Conservation (phyloP, 371 early-diverging fungal species). For the Mucor plumbeus region DNA sequence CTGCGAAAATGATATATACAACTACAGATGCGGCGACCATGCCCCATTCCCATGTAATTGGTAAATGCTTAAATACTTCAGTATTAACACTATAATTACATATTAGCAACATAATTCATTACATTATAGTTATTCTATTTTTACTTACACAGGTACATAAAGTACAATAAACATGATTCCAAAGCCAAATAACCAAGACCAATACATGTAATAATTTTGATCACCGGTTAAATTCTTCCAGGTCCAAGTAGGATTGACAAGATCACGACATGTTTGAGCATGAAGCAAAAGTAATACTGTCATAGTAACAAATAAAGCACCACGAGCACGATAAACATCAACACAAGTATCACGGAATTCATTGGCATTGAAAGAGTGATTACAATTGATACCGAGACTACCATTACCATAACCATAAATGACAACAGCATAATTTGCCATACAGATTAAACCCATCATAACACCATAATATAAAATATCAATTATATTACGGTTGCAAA, state of each 20-base stretch:
- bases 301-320: conserved; percentile 68
- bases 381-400: conserved; percentile 65
- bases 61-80: conserved; percentile 67
- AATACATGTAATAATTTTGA: conserved; percentile 66
- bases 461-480: conserved; percentile 82
- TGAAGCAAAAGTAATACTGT: conserved; percentile 72
- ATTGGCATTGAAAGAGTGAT: conserved; percentile 31
- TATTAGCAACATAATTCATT: too few species aligned
- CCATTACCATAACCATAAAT: conserved; percentile 61
- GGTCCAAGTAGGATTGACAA: conserved; percentile 63
- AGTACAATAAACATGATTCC: conserved; percentile 63
- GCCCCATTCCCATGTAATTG: conserved; percentile 80
- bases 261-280: conserved; percentile 73
- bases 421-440: conserved; percentile 70
- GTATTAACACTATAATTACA: conserved; percentile 60
- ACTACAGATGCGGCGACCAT: conserved; percentile 63
- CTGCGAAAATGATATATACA: conserved; percentile 64
- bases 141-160: conserved; percentile 66
- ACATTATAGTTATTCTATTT: not conserved
- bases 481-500: conserved; percentile 63
- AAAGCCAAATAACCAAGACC: conserved; percentile 57
- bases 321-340: conserved; percentile 74
- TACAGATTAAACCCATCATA: conserved; percentile 66
- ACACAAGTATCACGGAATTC: conserved; percentile 60
- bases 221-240: conserved; percentile 41